Conservation (phyloP, 2,329 filamentous ascomycete genomes). For the Pyrenophora teres region DNA sequence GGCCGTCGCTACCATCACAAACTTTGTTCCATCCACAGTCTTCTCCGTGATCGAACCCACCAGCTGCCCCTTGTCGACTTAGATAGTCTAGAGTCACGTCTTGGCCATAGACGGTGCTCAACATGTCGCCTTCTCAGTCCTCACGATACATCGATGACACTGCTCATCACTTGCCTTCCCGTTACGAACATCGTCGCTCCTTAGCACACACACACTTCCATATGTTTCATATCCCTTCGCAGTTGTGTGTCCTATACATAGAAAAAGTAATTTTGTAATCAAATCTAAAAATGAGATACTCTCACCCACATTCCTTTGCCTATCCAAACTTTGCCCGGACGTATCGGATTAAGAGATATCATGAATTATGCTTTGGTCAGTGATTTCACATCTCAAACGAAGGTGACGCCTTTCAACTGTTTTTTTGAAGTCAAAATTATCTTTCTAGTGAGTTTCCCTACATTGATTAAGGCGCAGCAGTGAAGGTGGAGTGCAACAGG, state of each 20-base stretch:
- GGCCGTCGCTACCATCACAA: background rate
- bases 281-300: background rate
- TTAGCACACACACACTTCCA: conserved; percentile 3
- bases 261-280: conserved; percentile 1
- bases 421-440: too few species aligned
- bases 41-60: background rate
- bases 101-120: background rate
- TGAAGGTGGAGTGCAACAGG: too few species aligned
- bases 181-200: conserved; percentile 1
- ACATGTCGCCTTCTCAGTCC: background rate
- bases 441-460: too few species aligned
- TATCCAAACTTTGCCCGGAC: background rate
- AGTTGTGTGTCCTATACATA: background rate
- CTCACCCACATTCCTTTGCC: too few species aligned
- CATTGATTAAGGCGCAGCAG: too few species aligned
- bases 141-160: background rate
- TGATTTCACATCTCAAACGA: too few species aligned
- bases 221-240: background rate
- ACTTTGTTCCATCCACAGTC: background rate
- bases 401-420: too few species aligned
- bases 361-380: too few species aligned
- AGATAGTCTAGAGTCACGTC: background rate
- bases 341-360: too few species aligned
- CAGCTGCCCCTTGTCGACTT: background rate
- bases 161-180: background rate